phyloP scores from a whole-genome alignment of 2,329 filamentous ascomycete species.

The Chrysoporthe cubensis region DNA sequence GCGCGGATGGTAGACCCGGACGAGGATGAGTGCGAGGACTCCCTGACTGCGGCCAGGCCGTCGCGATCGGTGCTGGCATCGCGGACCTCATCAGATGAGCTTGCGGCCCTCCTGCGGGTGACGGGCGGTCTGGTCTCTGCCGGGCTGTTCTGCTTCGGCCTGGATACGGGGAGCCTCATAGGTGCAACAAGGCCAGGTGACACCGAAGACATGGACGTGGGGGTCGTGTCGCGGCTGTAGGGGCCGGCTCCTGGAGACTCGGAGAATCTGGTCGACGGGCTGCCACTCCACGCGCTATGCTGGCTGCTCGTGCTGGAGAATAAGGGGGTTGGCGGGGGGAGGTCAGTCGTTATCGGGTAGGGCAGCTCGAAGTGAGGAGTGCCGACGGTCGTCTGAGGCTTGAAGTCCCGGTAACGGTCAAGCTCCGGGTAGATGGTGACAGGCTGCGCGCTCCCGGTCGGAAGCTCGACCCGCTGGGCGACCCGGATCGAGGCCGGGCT shows the following conservation, averaged over 20 bases:
- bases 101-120: conserved; percentile 60
- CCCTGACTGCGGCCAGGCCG: conserved; percentile 67
- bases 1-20: conserved; percentile 70
- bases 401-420: conserved; percentile 60
- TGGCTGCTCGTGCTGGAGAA: conserved; percentile 63
- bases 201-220: conserved; percentile 76
- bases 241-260: conserved; percentile 70
- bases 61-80: conserved; percentile 52
- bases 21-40: conserved; percentile 73
- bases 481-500: conserved; percentile 50
- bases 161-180: conserved; percentile 49
- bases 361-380: conserved; percentile 50
- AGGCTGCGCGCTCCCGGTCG: conserved; percentile 43
- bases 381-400: conserved; percentile 42
- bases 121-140: conserved; percentile 61
- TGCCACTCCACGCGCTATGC: conserved; percentile 65
- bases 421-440: conserved; percentile 62
- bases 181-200: conserved; percentile 65
- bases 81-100: conserved; percentile 56
- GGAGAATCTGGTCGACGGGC: conserved; percentile 76
- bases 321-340: conserved; percentile 69
- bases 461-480: conserved; percentile 47
- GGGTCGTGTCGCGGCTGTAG: conserved; percentile 78
- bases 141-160: conserved; percentile 59
- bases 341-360: conserved; percentile 63